A percentile compares a stretch with the other conserved stretches of the same genome.
These are phyloP conservation scores for Podospora sp. DNA, from an alignment of 495 filamentous ascomycete genomes.

Conservation along the genomic window DNA sequence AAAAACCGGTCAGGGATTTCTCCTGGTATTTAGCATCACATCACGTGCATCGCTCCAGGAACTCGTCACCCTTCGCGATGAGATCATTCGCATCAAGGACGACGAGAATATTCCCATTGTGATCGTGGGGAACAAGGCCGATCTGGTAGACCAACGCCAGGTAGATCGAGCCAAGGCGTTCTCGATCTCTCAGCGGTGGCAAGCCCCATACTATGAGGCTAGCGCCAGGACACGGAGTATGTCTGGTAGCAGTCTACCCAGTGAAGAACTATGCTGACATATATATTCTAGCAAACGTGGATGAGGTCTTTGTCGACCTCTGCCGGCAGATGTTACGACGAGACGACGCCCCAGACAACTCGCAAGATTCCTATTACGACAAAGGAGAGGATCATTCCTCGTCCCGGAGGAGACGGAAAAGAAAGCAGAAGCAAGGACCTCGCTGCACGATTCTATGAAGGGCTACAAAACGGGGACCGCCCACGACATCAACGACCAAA, in stretches of 20 bases:
- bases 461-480: background rate
- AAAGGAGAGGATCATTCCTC: slow-evolving; percentile 27
- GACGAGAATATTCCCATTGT: slow-evolving; percentile 90
- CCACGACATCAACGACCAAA: background rate
- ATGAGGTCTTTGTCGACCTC: slow-evolving; percentile 92
- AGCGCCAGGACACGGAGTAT: slow-evolving; percentile 71
- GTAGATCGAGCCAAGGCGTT: slow-evolving; percentile 85
- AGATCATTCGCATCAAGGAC: slow-evolving; percentile 97
- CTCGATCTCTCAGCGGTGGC: slow-evolving; percentile 84
- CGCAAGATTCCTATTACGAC: slow-evolving; percentile 43
- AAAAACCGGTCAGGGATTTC: slow-evolving; percentile 95
- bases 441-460: slow-evolving; percentile 35
- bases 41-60: slow-evolving; percentile 83
- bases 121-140: slow-evolving; percentile 96
- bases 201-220: slow-evolving; percentile 93
- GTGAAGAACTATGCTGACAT: background rate
- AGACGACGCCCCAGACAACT: slow-evolving; percentile 55
- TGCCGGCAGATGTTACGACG: slow-evolving; percentile 88
- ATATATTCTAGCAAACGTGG: slow-evolving; percentile 69
- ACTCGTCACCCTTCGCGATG: slow-evolving; percentile 84
- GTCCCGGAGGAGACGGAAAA: slow-evolving; percentile 25
- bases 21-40: slow-evolving; percentile 96
- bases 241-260: slow-evolving; percentile 19
- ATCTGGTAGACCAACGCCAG: slow-evolving; percentile 87
- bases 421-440: slow-evolving; percentile 29